These are phyloP conservation scores for Aureobasidium sp. DNA, from an alignment of 2,329 filamentous ascomycete genomes.

Conservation along the genomic window DNA sequence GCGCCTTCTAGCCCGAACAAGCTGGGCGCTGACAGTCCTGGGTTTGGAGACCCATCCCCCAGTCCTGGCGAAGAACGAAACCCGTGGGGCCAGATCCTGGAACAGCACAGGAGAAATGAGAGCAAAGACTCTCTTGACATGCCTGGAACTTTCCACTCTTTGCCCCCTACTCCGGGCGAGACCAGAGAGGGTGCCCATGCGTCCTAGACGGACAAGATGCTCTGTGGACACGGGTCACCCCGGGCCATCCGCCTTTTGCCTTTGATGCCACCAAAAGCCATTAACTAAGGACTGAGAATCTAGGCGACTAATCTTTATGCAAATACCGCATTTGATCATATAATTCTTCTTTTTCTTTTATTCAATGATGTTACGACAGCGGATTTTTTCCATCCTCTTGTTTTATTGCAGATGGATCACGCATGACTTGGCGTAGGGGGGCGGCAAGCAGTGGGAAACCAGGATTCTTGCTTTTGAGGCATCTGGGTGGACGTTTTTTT, in stretches of 20 bases:
- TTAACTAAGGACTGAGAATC: no score
- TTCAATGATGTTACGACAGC: slow-evolving; percentile 10
- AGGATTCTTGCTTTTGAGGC: not conserved
- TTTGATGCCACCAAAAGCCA: not conserved
- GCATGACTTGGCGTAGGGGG: not conserved
- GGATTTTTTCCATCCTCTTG: not conserved
- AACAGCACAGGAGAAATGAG: slow-evolving; percentile 16
- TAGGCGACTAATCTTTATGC: not conserved
- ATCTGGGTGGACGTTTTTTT: not conserved
- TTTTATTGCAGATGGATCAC: not conserved
- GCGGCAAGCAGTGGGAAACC: not conserved
- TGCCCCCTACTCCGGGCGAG: slow-evolving; percentile 15
- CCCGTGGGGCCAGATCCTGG: slow-evolving; percentile 20
- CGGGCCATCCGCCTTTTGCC: no score
- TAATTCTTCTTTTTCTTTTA: not conserved
- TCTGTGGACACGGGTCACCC: not conserved
- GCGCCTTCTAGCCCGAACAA: not conserved
- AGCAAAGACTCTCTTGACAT: slow-evolving; percentile 19
- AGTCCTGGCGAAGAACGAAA: slow-evolving; percentile 15
- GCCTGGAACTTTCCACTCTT: slow-evolving; percentile 26
- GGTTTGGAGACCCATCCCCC: not conserved
- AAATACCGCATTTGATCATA: not conserved
- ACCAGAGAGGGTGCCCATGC: not conserved
- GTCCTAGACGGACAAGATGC: not conserved
- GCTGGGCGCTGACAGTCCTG: not conserved